A percentile compares a stretch with the other conserved stretches of the same genome.
These are phyloP conservation scores for Rhizoclosmatium globosum DNA, from an alignment of 192 early-diverging fungal species.

Conservation along the genomic window DNA sequence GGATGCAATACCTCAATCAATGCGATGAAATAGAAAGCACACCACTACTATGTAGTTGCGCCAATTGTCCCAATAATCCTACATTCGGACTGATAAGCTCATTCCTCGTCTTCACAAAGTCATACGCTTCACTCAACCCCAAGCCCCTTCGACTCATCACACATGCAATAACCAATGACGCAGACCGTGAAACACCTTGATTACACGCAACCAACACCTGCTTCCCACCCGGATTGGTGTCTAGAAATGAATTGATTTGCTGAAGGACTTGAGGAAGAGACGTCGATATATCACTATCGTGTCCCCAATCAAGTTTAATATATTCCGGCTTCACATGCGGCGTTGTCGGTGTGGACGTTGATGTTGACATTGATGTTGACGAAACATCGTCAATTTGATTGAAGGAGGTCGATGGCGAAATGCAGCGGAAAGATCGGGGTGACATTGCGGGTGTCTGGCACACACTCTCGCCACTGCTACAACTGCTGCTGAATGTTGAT, in stretches of 20 bases:
- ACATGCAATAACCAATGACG: conserved; percentile 85
- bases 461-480: background rate
- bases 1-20: too few relatives aligned
- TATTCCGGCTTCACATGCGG: conserved; percentile 1
- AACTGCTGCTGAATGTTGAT: background rate
- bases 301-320: conserved; percentile 68
- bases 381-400: background rate
- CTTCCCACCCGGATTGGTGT: background rate
- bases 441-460: background rate
- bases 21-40: too few relatives aligned
- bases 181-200: conserved; percentile 88
- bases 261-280: conserved; percentile 43
- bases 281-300: conserved; percentile 57
- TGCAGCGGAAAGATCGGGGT: background rate
- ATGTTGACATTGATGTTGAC: background rate
- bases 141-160: conserved; percentile 77
- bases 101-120: conserved; percentile 74
- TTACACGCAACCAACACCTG: conserved; percentile 86
- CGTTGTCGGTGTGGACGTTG: background rate
- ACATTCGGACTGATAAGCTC: conserved; percentile 86
- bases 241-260: background rate
- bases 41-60: background rate
- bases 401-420: background rate
- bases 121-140: conserved; percentile 72
- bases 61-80: conserved; percentile 79